Evolutionary conservation across 2,329 filamentous ascomycete genomes (phyloP), one percentile per base, ranked within the genome.

Genomic region (Keithomyces neogunnii): DNA sequence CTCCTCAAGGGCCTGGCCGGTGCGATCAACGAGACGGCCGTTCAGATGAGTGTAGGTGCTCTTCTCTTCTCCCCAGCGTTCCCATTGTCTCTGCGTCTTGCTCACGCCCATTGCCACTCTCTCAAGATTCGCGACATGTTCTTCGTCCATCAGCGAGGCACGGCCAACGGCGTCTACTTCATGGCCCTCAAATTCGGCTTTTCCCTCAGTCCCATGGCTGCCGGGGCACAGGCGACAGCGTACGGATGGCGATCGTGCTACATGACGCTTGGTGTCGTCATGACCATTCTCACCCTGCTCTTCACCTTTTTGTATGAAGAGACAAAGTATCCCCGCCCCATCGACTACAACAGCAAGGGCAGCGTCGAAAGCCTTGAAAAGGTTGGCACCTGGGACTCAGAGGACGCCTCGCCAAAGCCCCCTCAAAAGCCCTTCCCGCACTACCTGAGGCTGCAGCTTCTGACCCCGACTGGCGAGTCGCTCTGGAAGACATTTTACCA

Each of bases 1-100:
- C 19, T 65, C 0, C 51, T 67, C 0, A 62, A 62, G 6, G 69
- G 70, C 0, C 49, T 72, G 13, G 65, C 67, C 1, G 68, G 67
- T 3, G 65, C 69, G 2, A 65, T 66, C 1, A 71, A 71, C n/a
- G 69, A 72, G 44, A 65, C 66, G 1, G 63, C 67, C 11, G 63
- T 63, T 0, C 66, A 71, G 44, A 71, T 73, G 56, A 72, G 66
- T 1, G 63, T 64, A 5, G 54, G 57, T 39, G 2, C 1, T 11
- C 6, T 19, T 9, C 11, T 36, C 8, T 9, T 9, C 3, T 2
- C 3, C 5, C 8, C 33, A 36, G 33, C 33, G 11, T 36, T 2
- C 8, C 33, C 8, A 6, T 11, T 36, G 33, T 35, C 8, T 11
- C 33, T 9, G 11, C 8, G 11, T 3, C 8, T 11, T 36, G 5